Evolutionary conservation across 2,329 filamentous ascomycete genomes (phyloP), one percentile per base, ranked within the genome.

Genomic region (Fusarium odoratissimum): DNA sequence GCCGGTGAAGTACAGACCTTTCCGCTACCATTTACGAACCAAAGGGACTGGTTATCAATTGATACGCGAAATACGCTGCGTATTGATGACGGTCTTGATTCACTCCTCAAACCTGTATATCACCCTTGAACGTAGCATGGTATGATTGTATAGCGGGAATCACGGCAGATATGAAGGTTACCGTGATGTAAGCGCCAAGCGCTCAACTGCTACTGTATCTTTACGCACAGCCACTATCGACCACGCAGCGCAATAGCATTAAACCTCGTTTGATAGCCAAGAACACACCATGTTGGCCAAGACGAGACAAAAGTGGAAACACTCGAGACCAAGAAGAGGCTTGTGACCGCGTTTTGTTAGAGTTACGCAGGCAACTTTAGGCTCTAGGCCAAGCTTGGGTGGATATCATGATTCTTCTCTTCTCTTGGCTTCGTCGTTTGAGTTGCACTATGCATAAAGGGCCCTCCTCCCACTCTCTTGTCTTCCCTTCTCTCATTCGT

Each of bases 101-200:
- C 49, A 38, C 28, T 17, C 13, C 38, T 25, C 28, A 63, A 60
- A 41, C 60, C 54, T 49, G 54, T 49, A 61, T 57, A 41, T 48
- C 23, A 57, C 35, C 40, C 59, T 21, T 57, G 51, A 46, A 33
- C 28, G 23, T 52, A 52, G 33, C 9, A 52, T 52, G 33, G 23
- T 6, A 30, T 44, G 46, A 55, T 67, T 28, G 30, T 40, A 10
- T 12, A 41, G 19, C 28, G 46, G 61, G 37, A 64, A 38, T 31
- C 30, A 51, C 45, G 61, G 56, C 46, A 42, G 30, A 35, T 44
- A 40, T 42, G 30, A 28, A 58, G 37, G 58, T 64, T 66, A 38
- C 51, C 56, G 49, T 66, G 66, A 70, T 70, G 66, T 66, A 69
- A 70, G 66, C 57, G 69, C 69, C 69, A 69, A 72, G 64, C 51